Conservation (phyloP, 2,329 filamentous ascomycete genomes). For the Cryphonectria carpinicola region DNA sequence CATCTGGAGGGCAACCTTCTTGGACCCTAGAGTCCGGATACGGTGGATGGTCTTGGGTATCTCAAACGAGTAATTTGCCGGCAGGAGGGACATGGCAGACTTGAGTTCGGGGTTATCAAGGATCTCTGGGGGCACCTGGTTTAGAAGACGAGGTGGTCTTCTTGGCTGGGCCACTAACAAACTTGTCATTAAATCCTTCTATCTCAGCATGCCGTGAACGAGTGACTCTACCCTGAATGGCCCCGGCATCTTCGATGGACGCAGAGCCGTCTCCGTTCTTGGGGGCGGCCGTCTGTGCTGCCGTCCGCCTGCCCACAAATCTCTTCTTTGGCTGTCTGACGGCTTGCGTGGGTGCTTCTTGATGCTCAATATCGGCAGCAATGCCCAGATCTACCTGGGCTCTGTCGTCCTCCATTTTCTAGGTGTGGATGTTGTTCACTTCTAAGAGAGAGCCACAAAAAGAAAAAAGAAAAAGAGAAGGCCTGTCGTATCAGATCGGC, state of each 20-base stretch:
- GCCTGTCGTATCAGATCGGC: neutral
- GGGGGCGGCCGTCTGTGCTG: slow-evolving; percentile 60
- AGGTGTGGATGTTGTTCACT: neutral
- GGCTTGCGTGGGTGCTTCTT: slow-evolving; percentile 47
- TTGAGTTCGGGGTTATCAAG: slow-evolving; percentile 84
- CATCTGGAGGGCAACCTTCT: slow-evolving; percentile 91
- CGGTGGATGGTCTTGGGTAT: slow-evolving; percentile 98
- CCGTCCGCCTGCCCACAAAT: slow-evolving; percentile 83
- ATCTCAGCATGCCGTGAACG: neutral
- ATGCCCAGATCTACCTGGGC: slow-evolving; percentile 71
- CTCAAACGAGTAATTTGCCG: slow-evolving; percentile 97
- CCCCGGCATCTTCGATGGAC: slow-evolving; percentile 61
- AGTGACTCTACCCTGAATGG: slow-evolving; percentile 65
- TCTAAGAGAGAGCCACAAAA: neutral
- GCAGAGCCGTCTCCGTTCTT: slow-evolving; percentile 43
- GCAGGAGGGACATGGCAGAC: slow-evolving; percentile 82
- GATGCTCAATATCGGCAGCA: slow-evolving; percentile 65
- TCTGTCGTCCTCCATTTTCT: slow-evolving; percentile 75
- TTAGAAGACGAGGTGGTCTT: slow-evolving; percentile 78
- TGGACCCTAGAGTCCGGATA: slow-evolving; percentile 78
- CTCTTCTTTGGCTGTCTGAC: slow-evolving; percentile 83
- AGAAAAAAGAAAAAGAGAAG: too few relatives aligned
- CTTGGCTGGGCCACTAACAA: slow-evolving; percentile 69
- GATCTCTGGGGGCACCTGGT: slow-evolving; percentile 88
- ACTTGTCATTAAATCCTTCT: slow-evolving; percentile 16